Conservation (phyloP, 2,329 filamentous ascomycete genomes). For the Fusarium irregulare region DNA sequence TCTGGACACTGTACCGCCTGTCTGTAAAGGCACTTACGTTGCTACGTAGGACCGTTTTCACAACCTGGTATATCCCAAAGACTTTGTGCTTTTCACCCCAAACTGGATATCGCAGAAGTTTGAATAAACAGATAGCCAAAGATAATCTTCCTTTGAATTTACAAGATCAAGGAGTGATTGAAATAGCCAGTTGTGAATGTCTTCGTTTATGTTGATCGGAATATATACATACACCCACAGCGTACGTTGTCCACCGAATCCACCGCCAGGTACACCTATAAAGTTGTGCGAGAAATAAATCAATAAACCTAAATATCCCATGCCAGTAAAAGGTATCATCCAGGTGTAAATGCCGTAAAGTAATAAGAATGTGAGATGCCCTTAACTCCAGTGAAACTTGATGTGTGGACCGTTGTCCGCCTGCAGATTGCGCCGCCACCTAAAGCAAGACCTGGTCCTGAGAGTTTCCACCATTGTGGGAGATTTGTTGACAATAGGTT, state of each 20-base stretch:
- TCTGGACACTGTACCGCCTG: conserved; percentile 3
- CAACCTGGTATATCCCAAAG: neutral
- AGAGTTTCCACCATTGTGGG: conserved; percentile 32
- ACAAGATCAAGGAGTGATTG: neutral
- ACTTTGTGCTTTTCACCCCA: neutral
- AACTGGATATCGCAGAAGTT: neutral
- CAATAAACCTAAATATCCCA: conserved; percentile 31
- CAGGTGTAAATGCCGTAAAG: conserved; percentile 39
- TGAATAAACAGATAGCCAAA: neutral
- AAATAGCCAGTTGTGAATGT: conserved; percentile 6
- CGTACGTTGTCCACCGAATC: conserved; percentile 5
- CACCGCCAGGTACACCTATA: conserved; percentile 14
- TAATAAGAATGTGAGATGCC: conserved; percentile 34
- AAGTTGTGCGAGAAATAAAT: conserved; percentile 5
- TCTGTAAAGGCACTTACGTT: neutral
- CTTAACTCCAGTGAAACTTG: conserved; percentile 41
- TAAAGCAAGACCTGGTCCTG: conserved; percentile 28
- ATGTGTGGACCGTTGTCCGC: conserved; percentile 37
- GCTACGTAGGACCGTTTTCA: neutral
- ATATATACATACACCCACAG: conserved; percentile 13
- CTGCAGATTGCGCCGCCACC: conserved; percentile 40
- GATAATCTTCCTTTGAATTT: neutral
- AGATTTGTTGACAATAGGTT: conserved; percentile 26
- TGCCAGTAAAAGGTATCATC: conserved; percentile 43
- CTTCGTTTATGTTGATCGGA: conserved; percentile 23